Evolutionary conservation across 1,284 basidiomycete species (phyloP), one percentile per base, ranked within the genome.

Genomic region (Rhodotorula mucilaginosa): DNA sequence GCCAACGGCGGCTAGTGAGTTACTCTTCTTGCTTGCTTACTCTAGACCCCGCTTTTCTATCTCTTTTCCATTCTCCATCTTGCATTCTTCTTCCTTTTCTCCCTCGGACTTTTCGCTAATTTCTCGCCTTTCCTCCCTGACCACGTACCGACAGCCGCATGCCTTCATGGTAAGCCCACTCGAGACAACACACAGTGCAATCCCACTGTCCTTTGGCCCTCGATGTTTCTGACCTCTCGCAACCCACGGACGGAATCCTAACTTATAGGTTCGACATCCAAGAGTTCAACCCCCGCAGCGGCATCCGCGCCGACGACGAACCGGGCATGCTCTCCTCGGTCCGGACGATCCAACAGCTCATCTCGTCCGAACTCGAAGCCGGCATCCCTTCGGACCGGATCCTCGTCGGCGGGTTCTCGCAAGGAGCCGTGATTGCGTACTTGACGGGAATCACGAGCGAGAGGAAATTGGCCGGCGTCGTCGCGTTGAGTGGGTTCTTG

Each of bases 381-480:
- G 92, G 91, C 39, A 87, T 10, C 82, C 88, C 39, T 84, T 85
- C 34, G 46, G 61, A 63, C 15, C 49, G 61, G 18, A 57, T 68
- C 19, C 48, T 68, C n/a, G 70, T 96, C 44, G 92, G 91, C 48
- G 93, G 94, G 2, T 97, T 96, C 83, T 90, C 88, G 71, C 93
- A 96, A 81, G 93, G 64, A 15, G 56, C 39, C 29, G 64, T 58
- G 15, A 31, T 60, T 29, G 5, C 23, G 8, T 83, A 93, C 48
- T 82, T 93, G 64, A 87, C 87, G 5, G 91, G 88, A 10, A 81
- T 95, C 58, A 89, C 88, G 1, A 85, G 84, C 12, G 86, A 88
- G 77, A 82, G 87, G 57, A 88, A 88, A 77, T 83, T 95, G 10
- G 91, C 85, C 1, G 92, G 93, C 2, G 80, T 93, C 59, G 86